A percentile compares a stretch with the other conserved stretches of the same genome.
Conservation (phyloP, 2,329 filamentous ascomycete species). For the Saccharata proteae region DNA sequence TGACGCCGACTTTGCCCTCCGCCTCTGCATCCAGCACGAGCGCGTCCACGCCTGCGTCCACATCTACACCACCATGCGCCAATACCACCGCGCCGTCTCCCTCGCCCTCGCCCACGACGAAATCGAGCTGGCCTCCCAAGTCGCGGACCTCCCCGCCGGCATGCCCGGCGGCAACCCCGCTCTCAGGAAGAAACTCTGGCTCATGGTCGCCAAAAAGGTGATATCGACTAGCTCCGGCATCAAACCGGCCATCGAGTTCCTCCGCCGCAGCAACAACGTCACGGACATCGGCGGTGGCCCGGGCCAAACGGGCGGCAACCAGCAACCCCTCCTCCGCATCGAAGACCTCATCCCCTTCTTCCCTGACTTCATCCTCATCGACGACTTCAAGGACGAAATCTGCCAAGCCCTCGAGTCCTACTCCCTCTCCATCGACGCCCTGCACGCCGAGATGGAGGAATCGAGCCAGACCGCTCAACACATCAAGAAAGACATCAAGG, state of each 20-base stretch:
- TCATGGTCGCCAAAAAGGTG: constrained; percentile 87
- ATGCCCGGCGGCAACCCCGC: constrained; percentile 46
- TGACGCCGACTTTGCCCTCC: constrained; percentile 90
- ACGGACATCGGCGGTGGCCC: too few relatives aligned
- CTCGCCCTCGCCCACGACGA: constrained; percentile 82
- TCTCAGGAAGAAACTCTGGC: constrained; percentile 87
- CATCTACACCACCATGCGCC: constrained; percentile 93
- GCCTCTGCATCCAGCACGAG: constrained; percentile 87
- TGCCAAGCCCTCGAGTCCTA: constrained; percentile 90
- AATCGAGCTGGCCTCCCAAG: constrained; percentile 76
- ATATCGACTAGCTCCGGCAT: constrained; percentile 79
- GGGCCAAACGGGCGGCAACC: too few relatives aligned
- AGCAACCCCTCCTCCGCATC: constrained; percentile 81
- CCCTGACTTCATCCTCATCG: constrained; percentile 95
- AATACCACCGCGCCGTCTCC: constrained; percentile 87
- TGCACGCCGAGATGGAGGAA: constrained; percentile 94
- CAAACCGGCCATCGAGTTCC: constrained; percentile 76
- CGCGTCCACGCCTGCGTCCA: constrained; percentile 91
- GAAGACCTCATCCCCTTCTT: constrained; percentile 98
- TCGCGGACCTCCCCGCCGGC: constrained; percentile 46
- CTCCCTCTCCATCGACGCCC: constrained; percentile 71
- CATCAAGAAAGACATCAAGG: constrained; percentile 80
- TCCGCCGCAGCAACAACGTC: constrained; percentile 83
- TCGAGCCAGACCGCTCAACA: constrained; percentile 77
- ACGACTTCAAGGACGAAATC: constrained; percentile 98